These are phyloP conservation scores for Calonectria pauciramosa DNA, from an alignment of 2,329 filamentous ascomycete species.

Conservation along the genomic window DNA sequence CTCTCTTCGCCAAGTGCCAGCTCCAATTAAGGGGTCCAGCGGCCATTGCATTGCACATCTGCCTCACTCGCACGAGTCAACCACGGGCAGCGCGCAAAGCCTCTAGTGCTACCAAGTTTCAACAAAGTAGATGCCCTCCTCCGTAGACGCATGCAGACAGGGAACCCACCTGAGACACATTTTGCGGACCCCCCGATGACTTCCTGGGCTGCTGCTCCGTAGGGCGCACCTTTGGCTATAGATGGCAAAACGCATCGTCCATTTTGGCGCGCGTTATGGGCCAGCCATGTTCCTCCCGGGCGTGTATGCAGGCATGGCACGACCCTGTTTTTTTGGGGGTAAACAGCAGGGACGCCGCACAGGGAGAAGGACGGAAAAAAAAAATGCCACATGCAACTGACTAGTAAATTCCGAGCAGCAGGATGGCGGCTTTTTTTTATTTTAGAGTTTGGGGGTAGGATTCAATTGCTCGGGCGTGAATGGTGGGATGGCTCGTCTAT, in stretches of 20 bases:
- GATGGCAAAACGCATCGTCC: not conserved
- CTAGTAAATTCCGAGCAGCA: not conserved
- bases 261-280: slow-evolving; percentile 9
- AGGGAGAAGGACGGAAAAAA: not conserved
- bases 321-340: slow-evolving; percentile 27
- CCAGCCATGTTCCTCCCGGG: slow-evolving; percentile 21
- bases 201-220: not conserved
- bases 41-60: not conserved
- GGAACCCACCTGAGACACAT: slow-evolving; percentile 8
- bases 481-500: not conserved
- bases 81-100: not conserved
- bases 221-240: not conserved
- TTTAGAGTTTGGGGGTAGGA: not conserved
- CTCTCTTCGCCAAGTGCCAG: not conserved
- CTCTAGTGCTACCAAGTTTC: not conserved
- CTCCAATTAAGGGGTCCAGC: not conserved
- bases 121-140: slow-evolving; percentile 5
- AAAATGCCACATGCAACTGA: not conserved
- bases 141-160: not conserved
- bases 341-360: not conserved
- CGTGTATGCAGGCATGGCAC: slow-evolving; percentile 40
- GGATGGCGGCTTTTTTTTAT: slow-evolving; percentile 3
- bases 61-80: not conserved
- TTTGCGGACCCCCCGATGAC: not conserved
- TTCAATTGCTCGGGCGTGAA: slow-evolving; percentile 5